Percentiles rank a stretch among this genome's conserved stretches.
Conservation (phyloP, 495 filamentous ascomycete species). For the Neurospora sp. region DNA sequence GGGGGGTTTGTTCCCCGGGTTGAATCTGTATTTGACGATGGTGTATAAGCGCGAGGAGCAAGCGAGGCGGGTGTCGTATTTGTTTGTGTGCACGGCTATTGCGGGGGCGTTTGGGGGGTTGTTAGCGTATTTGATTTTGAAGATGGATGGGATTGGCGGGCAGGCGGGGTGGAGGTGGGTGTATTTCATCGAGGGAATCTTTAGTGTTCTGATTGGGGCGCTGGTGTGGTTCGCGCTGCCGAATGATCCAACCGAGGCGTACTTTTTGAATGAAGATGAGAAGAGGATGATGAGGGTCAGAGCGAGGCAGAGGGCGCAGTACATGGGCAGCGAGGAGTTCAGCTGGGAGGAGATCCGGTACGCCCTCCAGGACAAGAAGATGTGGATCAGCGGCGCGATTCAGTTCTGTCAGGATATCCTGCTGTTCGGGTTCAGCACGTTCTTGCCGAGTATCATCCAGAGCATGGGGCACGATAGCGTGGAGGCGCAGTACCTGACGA, state of each 20-base stretch:
- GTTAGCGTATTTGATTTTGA: conserved; percentile 55
- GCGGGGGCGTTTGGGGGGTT: conserved; percentile 73
- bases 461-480: conserved; percentile 41
- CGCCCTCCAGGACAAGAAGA: conserved; percentile 26
- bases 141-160: conserved; percentile 57
- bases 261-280: conserved; percentile 42
- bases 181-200: conserved; percentile 60
- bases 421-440: conserved; percentile 50
- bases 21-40: conserved; percentile 76
- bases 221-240: conserved; percentile 50
- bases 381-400: conserved; percentile 31
- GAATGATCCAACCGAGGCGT: conserved; percentile 37
- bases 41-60: conserved; percentile 51
- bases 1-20: conserved; percentile 62
- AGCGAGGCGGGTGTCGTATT: conserved; percentile 52
- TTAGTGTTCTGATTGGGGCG: conserved; percentile 54
- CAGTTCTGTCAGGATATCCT: conserved; percentile 44
- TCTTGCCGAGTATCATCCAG: conserved; percentile 46
- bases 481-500: conserved; percentile 31
- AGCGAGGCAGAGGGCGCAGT: conserved; percentile 19
- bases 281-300: conserved; percentile 41
- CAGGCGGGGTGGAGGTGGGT: conserved; percentile 69
- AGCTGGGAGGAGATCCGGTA: conserved; percentile 40
- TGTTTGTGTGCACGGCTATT: conserved; percentile 71
- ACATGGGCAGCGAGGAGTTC: conserved; percentile 39